Evolutionary conservation across 1,284 basidiomycete species (phyloP).

Genomic region (Clitocybe nebularis): DNA sequence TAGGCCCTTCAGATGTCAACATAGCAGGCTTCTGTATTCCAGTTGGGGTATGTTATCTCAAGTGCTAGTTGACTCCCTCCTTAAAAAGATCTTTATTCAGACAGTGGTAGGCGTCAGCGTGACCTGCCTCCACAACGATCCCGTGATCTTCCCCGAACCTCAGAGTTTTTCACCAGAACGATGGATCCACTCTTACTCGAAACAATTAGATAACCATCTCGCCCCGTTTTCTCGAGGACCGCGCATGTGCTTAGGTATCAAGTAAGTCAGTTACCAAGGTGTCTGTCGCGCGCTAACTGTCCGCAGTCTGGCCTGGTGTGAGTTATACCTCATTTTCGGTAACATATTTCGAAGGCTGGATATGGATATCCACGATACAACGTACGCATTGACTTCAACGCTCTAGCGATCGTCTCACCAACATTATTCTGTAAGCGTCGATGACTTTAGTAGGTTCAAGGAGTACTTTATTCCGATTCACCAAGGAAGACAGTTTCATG

Average conservation of each 20-base stretch:
- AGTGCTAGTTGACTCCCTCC: not conserved
- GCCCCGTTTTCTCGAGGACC: conserved; percentile 34
- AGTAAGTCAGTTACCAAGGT: conserved; percentile 19
- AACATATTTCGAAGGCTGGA: conserved; percentile 33
- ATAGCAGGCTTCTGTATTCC: conserved; percentile 26
- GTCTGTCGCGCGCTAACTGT: not conserved
- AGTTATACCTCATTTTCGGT: conserved; percentile 32
- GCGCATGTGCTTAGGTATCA: conserved; percentile 32
- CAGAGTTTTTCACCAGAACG: conserved; percentile 34
- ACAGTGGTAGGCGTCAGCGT: conserved; percentile 27
- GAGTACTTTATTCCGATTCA: conserved; percentile 30
- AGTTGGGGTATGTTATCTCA: conserved; percentile 23
- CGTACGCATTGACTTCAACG: conserved; percentile 19
- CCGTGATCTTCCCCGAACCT: conserved; percentile 27
- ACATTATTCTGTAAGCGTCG: conserved; percentile 11
- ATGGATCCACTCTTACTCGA: conserved; percentile 26
- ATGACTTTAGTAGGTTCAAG: conserved; percentile 26
- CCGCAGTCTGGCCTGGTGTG: conserved; percentile 33
- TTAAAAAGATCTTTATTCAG: too few species aligned
- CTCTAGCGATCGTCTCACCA: not conserved
- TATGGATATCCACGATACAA: conserved; percentile 25
- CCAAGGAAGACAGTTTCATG: conserved; percentile 23
- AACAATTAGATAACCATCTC: conserved; percentile 25
- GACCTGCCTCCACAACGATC: conserved; percentile 26
- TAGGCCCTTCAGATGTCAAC: conserved; percentile 20